Conservation (phyloP, 1,284 basidiomycete species). For the Termitomyces sp. region DNA sequence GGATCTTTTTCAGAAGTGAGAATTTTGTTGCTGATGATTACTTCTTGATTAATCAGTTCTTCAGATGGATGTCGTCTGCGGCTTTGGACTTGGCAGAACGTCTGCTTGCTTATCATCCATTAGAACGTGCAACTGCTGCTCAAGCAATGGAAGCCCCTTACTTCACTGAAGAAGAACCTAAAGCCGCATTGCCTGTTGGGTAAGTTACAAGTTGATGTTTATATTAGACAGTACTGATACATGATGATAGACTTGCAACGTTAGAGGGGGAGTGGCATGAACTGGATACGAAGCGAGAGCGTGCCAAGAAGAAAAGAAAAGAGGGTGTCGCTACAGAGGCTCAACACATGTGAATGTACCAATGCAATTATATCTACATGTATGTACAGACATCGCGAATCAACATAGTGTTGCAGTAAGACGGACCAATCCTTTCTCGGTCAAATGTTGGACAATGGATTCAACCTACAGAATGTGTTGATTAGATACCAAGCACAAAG, state of each 20-base stretch:
- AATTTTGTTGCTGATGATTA: constrained; percentile 6
- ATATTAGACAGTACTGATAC: constrained; percentile 16
- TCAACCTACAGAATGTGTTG: constrained; percentile 52
- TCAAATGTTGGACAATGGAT: constrained; percentile 73
- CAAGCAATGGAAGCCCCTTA: constrained; percentile 82
- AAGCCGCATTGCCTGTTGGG: constrained; percentile 73
- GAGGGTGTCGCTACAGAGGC: constrained; percentile 26
- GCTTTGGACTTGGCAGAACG: constrained; percentile 82
- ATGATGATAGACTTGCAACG: constrained; percentile 52
- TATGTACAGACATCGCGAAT: no score
- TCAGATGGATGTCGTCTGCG: constrained; percentile 77
- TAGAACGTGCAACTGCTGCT: constrained; percentile 68
- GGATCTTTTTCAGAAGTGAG: constrained; percentile 76
- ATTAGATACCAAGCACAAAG: neutral
- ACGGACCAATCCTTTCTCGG: constrained; percentile 60
- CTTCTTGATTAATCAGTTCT: neutral
- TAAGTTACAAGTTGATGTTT: constrained; percentile 37
- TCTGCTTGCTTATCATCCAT: constrained; percentile 82
- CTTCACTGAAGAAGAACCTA: constrained; percentile 77
- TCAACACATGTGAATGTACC: constrained; percentile 24
- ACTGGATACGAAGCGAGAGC: constrained; percentile 81
- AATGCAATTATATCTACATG: constrained; percentile 21
- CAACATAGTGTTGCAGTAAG: constrained; percentile 22
- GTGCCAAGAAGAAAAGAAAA: constrained; percentile 70
- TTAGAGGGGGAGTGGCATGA: constrained; percentile 95